These are phyloP conservation scores for Cadophora gregata DNA, from an alignment of 2,329 filamentous ascomycete genomes.

Conservation along the genomic window DNA sequence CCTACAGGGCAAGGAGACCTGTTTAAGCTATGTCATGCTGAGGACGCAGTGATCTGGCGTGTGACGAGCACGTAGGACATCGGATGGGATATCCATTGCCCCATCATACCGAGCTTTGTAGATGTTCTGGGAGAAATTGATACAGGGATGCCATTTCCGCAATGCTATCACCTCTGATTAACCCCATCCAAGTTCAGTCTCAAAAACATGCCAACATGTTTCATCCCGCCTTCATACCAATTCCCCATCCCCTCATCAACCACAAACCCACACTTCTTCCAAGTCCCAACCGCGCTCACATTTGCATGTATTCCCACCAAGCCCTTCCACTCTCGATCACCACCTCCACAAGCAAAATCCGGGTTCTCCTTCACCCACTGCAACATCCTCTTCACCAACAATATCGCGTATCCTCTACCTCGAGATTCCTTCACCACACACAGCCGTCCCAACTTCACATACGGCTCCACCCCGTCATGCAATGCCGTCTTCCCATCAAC, in stretches of 20 bases:
- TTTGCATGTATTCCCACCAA: slow-evolving; percentile 84
- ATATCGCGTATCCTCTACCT: slow-evolving; percentile 19
- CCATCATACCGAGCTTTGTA: too few species aligned
- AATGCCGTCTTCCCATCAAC: slow-evolving; percentile 50
- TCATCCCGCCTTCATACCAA: slow-evolving; percentile 87
- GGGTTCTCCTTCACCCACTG: slow-evolving; percentile 70
- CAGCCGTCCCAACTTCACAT: slow-evolving; percentile 81
- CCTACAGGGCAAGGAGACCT: too few species aligned
- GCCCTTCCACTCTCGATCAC: slow-evolving; percentile 67
- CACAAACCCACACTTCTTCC: slow-evolving; percentile 75
- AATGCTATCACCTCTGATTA: background rate
- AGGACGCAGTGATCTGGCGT: too few species aligned
- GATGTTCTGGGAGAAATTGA: too few species aligned
- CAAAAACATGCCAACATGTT: slow-evolving; percentile 83
- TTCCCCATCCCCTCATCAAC: slow-evolving; percentile 74
- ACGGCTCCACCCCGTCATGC: slow-evolving; percentile 71
- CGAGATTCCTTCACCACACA: slow-evolving; percentile 72
- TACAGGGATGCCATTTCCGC: background rate
- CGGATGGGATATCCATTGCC: too few species aligned
- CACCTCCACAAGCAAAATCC: slow-evolving; percentile 49
- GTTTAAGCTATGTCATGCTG: too few species aligned
- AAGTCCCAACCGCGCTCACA: slow-evolving; percentile 66
- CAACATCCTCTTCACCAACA: slow-evolving; percentile 57
- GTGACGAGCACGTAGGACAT: too few species aligned
- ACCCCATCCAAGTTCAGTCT: slow-evolving; percentile 46